Evolutionary conservation across 805 yeast genomes (phyloP).

Genomic region (Lipomyces orientalis): DNA sequence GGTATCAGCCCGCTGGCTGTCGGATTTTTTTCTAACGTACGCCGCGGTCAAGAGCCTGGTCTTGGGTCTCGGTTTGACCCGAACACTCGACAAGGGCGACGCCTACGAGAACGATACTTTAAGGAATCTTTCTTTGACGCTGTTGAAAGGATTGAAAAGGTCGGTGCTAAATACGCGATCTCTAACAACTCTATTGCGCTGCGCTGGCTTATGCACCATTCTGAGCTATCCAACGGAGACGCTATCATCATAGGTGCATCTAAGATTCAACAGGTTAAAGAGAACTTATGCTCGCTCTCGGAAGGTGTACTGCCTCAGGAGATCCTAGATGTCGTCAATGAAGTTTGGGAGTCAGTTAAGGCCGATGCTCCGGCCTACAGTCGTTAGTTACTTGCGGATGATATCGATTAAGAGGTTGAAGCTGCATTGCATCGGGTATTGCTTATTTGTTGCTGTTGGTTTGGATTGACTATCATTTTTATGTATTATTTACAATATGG

Average conservation of each 20-base stretch:
- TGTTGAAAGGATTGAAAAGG: slow-evolving; percentile 14
- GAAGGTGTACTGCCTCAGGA: slow-evolving; percentile 41
- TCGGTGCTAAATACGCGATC: slow-evolving; percentile 21
- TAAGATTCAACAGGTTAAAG: slow-evolving; percentile 24
- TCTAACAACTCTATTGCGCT: slow-evolving; percentile 21
- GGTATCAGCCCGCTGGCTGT: slow-evolving; percentile 30
- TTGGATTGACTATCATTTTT: not conserved
- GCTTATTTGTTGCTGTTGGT: not conserved
- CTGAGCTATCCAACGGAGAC: slow-evolving; percentile 23
- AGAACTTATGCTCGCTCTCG: slow-evolving; percentile 32
- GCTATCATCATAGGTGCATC: slow-evolving; percentile 36
- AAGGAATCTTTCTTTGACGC: slow-evolving; percentile 32
- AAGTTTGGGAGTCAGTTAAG: slow-evolving; percentile 40
- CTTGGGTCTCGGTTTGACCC: slow-evolving; percentile 29
- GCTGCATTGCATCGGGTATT: not conserved
- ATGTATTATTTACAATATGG: not conserved
- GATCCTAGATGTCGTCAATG: slow-evolving; percentile 38
- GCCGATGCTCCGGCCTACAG: slow-evolving; percentile 38
- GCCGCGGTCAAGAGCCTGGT: slow-evolving; percentile 29
- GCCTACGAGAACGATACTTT: slow-evolving; percentile 29
- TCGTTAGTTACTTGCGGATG: not conserved
- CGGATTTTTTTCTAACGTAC: slow-evolving; percentile 33
- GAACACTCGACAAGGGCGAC: slow-evolving; percentile 23
- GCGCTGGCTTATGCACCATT: slow-evolving; percentile 18
- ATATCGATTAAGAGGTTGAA: not conserved